Base-by-base conservation (phyloP, 306 rosid genomes). In the Lathyrus oleraceus region DNA sequence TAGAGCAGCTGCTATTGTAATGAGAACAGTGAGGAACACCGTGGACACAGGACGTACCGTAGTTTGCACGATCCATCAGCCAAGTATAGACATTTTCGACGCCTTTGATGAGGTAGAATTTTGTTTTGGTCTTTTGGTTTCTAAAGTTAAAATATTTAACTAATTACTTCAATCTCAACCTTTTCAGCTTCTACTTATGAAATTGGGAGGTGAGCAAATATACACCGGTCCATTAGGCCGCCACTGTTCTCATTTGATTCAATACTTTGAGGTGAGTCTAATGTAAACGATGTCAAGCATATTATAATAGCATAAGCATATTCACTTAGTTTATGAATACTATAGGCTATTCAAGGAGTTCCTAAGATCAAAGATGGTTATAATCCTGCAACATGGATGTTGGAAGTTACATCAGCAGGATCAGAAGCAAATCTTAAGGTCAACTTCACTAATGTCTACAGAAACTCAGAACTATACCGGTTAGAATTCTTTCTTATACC, bases 61-160 rank as follows among this genome's bases (percentile, higher is more conserved):
- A 32, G 98, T 93, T 53, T 93, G 96, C 79, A 90, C 98, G 1
- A 93, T 90, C 79, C 98, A 93, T 85, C 98, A 93, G 78, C 98
- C 98, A 47, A 93, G 96, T 76, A 93, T 93, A 19, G 98, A 93
- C 49, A 88, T 93, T 77, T 93, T 93, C 54, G 98, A 93, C 70
- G 86, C 93, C 66, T 93, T 93, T 54, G 98, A 93, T 72, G 98
- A 93, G 96, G 98, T 93, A 53, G 82, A 67, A 76, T 45, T 70
- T 27, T 38, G 60, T 69, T 49, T 61, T 27, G 11, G 43, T 51
- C n/a, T 32, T 61, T 36, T 61, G 14, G 28, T 16, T 61, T 27
- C 28, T 12, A 23, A 15, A 23, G 69, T 15, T 65, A 62, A 13
- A 62, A 25, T 25, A 69, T 25, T 17, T 72, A 21, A 53, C 13